Conservation (phyloP, 148 eudicot species). For the Rhododendron molle region DNA sequence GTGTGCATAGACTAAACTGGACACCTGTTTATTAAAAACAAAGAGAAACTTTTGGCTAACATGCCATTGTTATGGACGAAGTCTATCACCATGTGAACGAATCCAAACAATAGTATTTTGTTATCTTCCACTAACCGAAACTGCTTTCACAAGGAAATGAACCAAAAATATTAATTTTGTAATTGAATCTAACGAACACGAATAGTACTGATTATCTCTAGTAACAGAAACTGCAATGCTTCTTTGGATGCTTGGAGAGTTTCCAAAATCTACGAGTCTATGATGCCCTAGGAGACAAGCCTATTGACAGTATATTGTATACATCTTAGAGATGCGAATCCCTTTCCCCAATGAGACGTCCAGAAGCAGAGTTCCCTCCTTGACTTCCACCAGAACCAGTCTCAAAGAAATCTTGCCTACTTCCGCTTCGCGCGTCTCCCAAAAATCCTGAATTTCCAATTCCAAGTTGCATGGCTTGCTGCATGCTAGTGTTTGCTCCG, state of each 20-base stretch:
- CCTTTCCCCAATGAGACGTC: neutral
- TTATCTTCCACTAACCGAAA: neutral
- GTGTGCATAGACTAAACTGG: accelerated
- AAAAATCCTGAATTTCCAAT: slow-evolving; percentile 23
- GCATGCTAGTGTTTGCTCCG: slow-evolving; percentile 34
- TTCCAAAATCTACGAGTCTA: neutral
- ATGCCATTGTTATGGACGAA: neutral
- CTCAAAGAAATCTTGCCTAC: slow-evolving; percentile 37
- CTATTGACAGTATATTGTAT: neutral
- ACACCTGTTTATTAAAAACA: too few relatives aligned
- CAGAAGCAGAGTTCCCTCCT: neutral
- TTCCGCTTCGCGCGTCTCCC: slow-evolving; percentile 23
- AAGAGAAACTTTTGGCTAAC: neutral
- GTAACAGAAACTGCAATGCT: neutral
- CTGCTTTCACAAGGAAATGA: neutral
- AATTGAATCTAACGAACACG: neutral
- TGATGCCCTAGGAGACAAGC: neutral
- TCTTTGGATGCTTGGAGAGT: neutral
- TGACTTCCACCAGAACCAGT: slow-evolving; percentile 21
- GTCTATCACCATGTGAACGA: neutral
- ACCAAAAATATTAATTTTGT: neutral
- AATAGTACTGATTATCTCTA: neutral
- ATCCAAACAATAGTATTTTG: neutral
- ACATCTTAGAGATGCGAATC: neutral
- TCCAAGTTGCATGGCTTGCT: slow-evolving; percentile 31